Evolutionary conservation across 306 rosid genomes (phyloP).

Genomic region (Hippophae tibetana): DNA sequence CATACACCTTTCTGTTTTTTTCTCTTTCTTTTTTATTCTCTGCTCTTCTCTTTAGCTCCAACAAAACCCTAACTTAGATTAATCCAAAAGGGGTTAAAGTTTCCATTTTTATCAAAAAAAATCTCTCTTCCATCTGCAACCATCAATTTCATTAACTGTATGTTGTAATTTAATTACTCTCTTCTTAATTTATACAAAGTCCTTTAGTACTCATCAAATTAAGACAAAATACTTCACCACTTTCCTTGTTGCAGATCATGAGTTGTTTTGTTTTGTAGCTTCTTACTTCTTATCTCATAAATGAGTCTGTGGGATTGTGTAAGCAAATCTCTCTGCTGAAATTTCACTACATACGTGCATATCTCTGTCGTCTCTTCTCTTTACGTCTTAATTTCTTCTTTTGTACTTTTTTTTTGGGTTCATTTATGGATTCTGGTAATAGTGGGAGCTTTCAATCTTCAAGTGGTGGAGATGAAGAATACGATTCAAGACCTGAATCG

Average conservation of each 20-base stretch:
- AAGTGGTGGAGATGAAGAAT: conserved; percentile 81
- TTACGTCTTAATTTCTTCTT: conserved; percentile 21
- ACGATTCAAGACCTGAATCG: conserved; percentile 69
- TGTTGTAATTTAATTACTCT: conserved; percentile 21
- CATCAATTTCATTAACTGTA: conserved; percentile 26
- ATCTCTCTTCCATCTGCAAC: conserved; percentile 17
- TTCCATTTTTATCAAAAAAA: neutral
- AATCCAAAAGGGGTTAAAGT: conserved; percentile 17
- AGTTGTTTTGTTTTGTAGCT: conserved; percentile 3
- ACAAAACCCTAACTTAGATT: conserved; percentile 42
- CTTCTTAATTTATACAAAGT: conserved; percentile 17
- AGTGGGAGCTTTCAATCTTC: conserved; percentile 89
- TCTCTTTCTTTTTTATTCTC: neutral
- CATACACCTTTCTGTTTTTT: conserved; percentile 1
- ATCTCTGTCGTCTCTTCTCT: conserved; percentile 6
- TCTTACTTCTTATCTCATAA: conserved; percentile 12
- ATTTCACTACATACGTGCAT: neutral
- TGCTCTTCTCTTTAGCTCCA: neutral
- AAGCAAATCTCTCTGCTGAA: conserved; percentile 22
- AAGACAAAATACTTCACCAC: conserved; percentile 34
- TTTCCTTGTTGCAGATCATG: conserved; percentile 24
- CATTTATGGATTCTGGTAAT: conserved; percentile 67
- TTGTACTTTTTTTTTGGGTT: conserved; percentile 1
- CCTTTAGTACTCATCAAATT: conserved; percentile 14
- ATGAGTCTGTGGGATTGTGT: conserved; percentile 17